A percentile compares a stretch with the other conserved stretches of the same genome.
These are phyloP conservation scores for Helicostylum pulchrum DNA, from an alignment of 192 early-diverging fungal genomes.

Conservation along the genomic window DNA sequence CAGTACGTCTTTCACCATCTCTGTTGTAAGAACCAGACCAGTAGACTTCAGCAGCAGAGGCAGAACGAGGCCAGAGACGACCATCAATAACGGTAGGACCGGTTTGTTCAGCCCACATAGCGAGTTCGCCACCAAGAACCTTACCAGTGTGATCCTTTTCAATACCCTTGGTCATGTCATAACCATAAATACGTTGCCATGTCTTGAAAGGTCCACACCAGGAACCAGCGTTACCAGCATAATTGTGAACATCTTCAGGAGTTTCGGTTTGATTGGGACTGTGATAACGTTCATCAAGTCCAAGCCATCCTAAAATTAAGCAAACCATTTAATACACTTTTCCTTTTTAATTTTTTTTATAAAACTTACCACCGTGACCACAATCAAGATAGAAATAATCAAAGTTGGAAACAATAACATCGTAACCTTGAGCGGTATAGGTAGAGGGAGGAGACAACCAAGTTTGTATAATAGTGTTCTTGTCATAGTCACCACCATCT, in stretches of 20 bases:
- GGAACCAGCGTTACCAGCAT: conserved; percentile 47
- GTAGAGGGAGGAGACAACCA: conserved; percentile 59
- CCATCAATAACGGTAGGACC: conserved; percentile 55
- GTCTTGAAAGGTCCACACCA: conserved; percentile 78
- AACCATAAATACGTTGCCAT: conserved; percentile 71
- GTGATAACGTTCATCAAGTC: conserved; percentile 56
- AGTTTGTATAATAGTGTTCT: conserved; percentile 62
- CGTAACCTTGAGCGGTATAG: conserved; percentile 59
- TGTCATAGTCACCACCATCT: conserved; percentile 37
- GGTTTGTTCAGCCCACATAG: conserved; percentile 69
- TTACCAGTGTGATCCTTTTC: conserved; percentile 40
- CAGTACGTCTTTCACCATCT: conserved; percentile 34
- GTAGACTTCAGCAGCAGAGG: conserved; percentile 63
- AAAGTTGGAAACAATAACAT: conserved; percentile 57
- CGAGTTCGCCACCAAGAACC: conserved; percentile 67
- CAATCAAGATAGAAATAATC: conserved; percentile 75
- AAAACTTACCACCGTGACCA: conserved; percentile 52
- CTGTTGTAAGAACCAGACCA: conserved; percentile 66
- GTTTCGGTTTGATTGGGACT: conserved; percentile 32
- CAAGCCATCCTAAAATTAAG: conserved; percentile 47
- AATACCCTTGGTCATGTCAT: conserved; percentile 59
- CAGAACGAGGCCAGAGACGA: conserved; percentile 67
- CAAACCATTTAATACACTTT: no score
- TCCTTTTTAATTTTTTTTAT: no score
- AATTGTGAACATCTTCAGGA: conserved; percentile 34